phyloP scores from a whole-genome alignment of 2,329 filamentous ascomycete species.

The Pseudogymnoascus sp. region DNA sequence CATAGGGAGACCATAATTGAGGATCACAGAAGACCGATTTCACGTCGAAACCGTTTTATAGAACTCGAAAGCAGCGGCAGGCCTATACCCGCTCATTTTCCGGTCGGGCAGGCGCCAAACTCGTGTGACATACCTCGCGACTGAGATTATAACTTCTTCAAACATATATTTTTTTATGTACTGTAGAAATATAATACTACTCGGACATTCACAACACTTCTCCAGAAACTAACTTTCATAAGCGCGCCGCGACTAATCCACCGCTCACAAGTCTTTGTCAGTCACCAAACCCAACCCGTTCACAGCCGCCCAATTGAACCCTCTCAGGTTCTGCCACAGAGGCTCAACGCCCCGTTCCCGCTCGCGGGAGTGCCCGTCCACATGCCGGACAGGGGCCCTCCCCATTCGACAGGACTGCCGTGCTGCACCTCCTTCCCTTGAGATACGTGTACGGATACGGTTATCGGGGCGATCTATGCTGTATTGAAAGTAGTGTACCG shows the following conservation, averaged over 20 bases:
- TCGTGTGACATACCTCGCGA: not conserved
- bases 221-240: not conserved
- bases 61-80: not conserved
- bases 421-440: not conserved
- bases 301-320: not conserved
- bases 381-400: not conserved
- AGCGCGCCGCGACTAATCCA: not conserved
- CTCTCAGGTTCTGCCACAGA: not conserved
- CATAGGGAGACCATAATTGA: not conserved
- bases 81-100: not conserved
- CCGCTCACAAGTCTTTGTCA: not conserved
- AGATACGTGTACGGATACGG: not conserved
- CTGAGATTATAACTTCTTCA: not conserved
- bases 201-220: not conserved
- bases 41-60: not conserved
- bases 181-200: not conserved
- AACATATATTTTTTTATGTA: not conserved
- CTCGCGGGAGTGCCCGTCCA: not conserved
- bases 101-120: not conserved
- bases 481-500: not conserved
- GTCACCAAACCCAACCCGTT: not conserved
- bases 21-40: not conserved
- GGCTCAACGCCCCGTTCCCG: not conserved
- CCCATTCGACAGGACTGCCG: not conserved
- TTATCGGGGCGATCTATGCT: not conserved